These are phyloP conservation scores for Penicillium fuscoglaucum DNA, from an alignment of 2,329 filamentous ascomycete species.

Conservation along the genomic window DNA sequence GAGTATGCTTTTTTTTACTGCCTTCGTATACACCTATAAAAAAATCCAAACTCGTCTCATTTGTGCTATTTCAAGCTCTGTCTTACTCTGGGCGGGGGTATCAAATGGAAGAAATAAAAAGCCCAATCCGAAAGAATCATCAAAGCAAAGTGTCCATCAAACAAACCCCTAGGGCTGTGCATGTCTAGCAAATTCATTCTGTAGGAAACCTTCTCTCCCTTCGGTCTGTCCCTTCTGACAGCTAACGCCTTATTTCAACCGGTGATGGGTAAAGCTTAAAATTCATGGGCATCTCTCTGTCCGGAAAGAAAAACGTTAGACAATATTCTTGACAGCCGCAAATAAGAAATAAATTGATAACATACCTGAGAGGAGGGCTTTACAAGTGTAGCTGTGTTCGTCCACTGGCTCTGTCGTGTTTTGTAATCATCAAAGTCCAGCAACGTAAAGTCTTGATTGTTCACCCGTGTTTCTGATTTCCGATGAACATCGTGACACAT, in stretches of 20 bases:
- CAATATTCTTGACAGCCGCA: not conserved
- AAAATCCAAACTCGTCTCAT: no score
- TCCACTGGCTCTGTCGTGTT: not conserved
- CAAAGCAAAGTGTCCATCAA: not conserved
- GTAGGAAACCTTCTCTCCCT: not conserved
- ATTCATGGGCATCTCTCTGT: not conserved
- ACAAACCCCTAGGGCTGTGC: not conserved
- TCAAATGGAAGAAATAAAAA: not conserved
- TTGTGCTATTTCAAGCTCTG: not conserved
- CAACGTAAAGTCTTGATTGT: not conserved
- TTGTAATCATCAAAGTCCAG: not conserved
- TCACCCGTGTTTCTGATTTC: not conserved
- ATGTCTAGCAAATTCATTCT: not conserved
- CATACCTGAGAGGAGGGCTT: not conserved
- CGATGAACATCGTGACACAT: not conserved
- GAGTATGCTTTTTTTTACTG: no score
- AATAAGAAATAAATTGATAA: not conserved
- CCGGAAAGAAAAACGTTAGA: not conserved
- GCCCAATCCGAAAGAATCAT: not conserved
- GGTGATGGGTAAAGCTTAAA: not conserved
- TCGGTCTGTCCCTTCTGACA: not conserved
- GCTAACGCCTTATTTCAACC: not conserved
- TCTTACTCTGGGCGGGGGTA: slow-evolving; percentile 1
- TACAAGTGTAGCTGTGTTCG: not conserved
- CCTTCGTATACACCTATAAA: no score